Evolutionary conservation across 306 rosid genomes (phyloP), one percentile per base, ranked within the genome.

Genomic region (Ziziphus jujuba): DNA sequence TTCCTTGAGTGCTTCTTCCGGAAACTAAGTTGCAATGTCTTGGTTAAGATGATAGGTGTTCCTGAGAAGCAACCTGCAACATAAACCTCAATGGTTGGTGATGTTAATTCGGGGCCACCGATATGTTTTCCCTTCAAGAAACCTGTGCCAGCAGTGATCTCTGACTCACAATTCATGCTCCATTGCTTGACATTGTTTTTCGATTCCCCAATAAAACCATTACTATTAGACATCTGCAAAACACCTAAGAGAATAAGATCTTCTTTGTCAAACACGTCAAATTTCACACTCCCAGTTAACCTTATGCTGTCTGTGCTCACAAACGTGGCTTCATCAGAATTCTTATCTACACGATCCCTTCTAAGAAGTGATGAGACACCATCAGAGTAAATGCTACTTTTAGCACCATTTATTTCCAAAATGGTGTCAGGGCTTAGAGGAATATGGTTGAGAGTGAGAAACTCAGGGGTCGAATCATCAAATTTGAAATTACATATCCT

Each of bases 21-120:
- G 67, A 61, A 84, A 73, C 70, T 71, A 55, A 83, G 81, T 82
- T 83, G 89, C 84, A 93, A 53, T 19, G 82, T 88, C 87, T 89
- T 90, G 24, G 90, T 86, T 53, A 93, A 85, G 85, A 90, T 84
- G 65, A 90, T 72, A 0, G 96, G 99, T 21, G 74, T 80, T 66
- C 95, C 91, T 13, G 87, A 78, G 81, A 80, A 90, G 76, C 84
- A 70, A n/a, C 99, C 97, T 25, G 99, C 90, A 54, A 93, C 75
- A 67, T 93, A 93, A 70, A 95, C 95, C 87, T 95, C 99, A 55
- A 90, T 87, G 43, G 81, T 76, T 51, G 97, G 90, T 65, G 72
- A 56, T 49, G 67, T 40, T n/a, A 69, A 65, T 65, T 84, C 89
- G 7, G 82, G 33, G 36, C 78, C 77, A 64, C 51, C 71, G 69